Evolutionary conservation across 805 yeast species (phyloP).

Genomic region (Hyphopichia homilentoma): DNA sequence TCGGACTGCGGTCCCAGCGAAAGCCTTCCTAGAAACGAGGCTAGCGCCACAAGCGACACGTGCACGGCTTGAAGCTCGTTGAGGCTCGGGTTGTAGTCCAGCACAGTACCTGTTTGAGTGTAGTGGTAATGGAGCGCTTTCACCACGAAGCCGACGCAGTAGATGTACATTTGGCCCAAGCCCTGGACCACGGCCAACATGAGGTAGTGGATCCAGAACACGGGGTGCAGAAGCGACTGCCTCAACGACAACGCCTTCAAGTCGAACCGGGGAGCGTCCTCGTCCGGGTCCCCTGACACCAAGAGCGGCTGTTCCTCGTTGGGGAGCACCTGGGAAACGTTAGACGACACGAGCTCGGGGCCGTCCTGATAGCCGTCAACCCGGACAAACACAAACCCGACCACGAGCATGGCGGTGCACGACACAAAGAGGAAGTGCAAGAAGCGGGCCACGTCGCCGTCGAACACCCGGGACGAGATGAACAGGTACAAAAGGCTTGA

Average conservation of each 20-base stretch:
- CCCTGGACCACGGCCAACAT: conserved; percentile 31
- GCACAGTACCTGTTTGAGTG: conserved; percentile 3
- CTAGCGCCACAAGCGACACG: conserved; percentile 29
- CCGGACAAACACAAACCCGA: conserved; percentile 29
- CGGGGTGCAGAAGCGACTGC: conserved; percentile 22
- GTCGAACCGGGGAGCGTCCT: conserved; percentile 1
- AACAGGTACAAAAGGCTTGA: conserved; percentile 24
- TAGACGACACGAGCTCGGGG: conserved; percentile 6
- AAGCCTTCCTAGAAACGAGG: conserved; percentile 29
- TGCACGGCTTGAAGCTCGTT: conserved; percentile 27
- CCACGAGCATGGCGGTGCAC: conserved; percentile 19
- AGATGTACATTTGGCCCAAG: conserved; percentile 36
- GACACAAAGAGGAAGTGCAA: conserved; percentile 18
- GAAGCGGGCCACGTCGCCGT: conserved; percentile 20
- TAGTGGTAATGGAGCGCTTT: conserved; percentile 25
- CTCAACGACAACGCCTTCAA: conserved; percentile 15
- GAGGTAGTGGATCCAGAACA: conserved; percentile 30
- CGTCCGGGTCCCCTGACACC: not conserved
- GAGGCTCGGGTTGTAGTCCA: conserved; percentile 14
- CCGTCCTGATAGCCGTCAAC: conserved; percentile 23
- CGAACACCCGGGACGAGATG: conserved; percentile 15
- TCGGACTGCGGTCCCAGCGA: conserved; percentile 31
- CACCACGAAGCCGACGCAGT: conserved; percentile 27
- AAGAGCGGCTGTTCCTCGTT: conserved; percentile 1
- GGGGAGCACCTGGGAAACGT: conserved; percentile 4